Percentiles rank a stretch among this genome's conserved stretches.
Evolutionary conservation across 2,329 filamentous ascomycete genomes (phyloP).

Genomic region (Ophiosphaerella narmari): DNA sequence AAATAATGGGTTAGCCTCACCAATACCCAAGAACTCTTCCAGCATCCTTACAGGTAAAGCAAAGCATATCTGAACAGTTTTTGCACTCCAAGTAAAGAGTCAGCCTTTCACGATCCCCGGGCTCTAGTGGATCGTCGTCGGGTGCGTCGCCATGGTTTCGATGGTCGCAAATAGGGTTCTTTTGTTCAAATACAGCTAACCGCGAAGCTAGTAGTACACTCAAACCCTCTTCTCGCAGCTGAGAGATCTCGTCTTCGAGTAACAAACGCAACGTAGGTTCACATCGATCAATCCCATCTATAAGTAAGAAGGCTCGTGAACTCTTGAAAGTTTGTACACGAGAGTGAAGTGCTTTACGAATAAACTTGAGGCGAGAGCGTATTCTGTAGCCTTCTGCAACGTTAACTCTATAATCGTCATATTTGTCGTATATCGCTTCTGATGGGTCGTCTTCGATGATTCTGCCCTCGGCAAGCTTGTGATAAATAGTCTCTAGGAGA

Average conservation of each 20-base stretch:
- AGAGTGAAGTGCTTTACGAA: slow-evolving; percentile 12
- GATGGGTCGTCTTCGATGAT: slow-evolving; percentile 1
- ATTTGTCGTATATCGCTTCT: slow-evolving; percentile 4
- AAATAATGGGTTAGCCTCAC: background rate
- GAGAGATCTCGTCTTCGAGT: slow-evolving; percentile 14
- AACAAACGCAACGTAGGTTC: slow-evolving; percentile 14
- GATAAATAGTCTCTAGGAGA: slow-evolving; percentile 9
- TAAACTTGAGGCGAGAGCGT: background rate
- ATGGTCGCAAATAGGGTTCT: slow-evolving; percentile 12
- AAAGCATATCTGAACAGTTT: slow-evolving; percentile 5
- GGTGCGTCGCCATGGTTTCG: background rate
- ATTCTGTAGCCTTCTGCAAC: slow-evolving; percentile 3
- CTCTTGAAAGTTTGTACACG: slow-evolving; percentile 5
- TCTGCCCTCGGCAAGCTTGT: background rate
- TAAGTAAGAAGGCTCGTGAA: slow-evolving; percentile 13
- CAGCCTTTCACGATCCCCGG: slow-evolving; percentile 1
- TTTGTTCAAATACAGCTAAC: slow-evolving; percentile 12
- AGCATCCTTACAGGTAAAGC: slow-evolving; percentile 4
- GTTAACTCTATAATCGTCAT: background rate
- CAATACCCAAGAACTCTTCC: slow-evolving; percentile 4
- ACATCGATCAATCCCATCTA: slow-evolving; percentile 26
- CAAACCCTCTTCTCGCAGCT: slow-evolving; percentile 8
- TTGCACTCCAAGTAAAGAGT: slow-evolving; percentile 5
- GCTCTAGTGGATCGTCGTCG: slow-evolving; percentile 5
- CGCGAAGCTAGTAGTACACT: slow-evolving; percentile 23